Evolutionary conservation across 805 yeast species (phyloP).

Genomic region (Pichia thaimueangensis): DNA sequence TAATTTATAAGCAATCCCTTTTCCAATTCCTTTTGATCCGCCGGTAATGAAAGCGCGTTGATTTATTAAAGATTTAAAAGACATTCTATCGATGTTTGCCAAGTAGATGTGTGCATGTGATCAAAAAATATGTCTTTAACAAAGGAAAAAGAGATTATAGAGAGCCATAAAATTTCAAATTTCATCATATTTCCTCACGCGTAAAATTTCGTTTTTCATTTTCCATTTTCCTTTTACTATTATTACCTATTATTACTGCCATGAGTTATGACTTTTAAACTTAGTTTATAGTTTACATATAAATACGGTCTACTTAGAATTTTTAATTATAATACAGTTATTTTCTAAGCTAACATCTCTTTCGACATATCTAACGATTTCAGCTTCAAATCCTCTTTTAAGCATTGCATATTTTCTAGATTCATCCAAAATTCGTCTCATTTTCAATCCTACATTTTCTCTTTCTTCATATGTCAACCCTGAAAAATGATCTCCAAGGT

Average conservation of each 20-base stretch:
- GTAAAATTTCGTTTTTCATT: too few species aligned
- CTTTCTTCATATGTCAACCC: conserved; percentile 43
- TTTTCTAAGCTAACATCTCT: conserved; percentile 63
- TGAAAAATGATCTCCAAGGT: conserved; percentile 38
- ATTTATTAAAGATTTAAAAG: conserved; percentile 4
- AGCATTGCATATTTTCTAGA: conserved; percentile 51
- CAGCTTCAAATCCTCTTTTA: conserved; percentile 35
- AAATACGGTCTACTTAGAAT: background rate
- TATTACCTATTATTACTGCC: too few species aligned
- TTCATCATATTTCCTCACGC: too few species aligned
- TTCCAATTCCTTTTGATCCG: conserved; percentile 65
- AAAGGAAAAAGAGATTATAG: too few species aligned
- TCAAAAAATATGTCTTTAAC: too few species aligned
- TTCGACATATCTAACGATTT: conserved; percentile 54
- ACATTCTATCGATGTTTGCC: too few species aligned
- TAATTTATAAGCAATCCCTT: conserved; percentile 44
- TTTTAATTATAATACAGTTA: conserved; percentile 23
- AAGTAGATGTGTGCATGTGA: too few species aligned
- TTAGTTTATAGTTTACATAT: too few species aligned
- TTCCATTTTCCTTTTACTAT: too few species aligned
- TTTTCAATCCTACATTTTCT: conserved; percentile 54
- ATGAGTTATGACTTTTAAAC: too few species aligned
- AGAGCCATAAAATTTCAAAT: too few species aligned
- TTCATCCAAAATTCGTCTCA: conserved; percentile 70
- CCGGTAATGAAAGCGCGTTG: conserved; percentile 54